phyloP scores from a whole-genome alignment of 768 basidiomycete species.

The Epithele typhae region DNA sequence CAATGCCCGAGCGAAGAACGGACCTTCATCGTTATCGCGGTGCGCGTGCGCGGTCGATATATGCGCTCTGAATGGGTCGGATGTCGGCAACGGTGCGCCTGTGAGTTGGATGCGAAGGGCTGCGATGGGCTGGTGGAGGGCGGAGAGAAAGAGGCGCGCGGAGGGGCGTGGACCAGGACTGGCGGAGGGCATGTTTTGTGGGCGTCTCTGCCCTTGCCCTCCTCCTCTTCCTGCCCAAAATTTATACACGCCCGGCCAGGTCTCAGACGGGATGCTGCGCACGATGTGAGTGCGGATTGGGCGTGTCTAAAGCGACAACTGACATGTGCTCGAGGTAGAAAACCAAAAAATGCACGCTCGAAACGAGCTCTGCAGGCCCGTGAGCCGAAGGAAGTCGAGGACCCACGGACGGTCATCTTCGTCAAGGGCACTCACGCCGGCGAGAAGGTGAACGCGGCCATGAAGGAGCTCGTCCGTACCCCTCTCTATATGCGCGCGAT shows the following conservation, averaged over 20 bases:
- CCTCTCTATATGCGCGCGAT: background rate
- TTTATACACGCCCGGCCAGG: background rate
- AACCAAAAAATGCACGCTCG: constrained; percentile 93
- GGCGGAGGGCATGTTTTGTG: no score
- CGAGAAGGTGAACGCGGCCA: constrained; percentile 70
- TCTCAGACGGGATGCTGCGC: constrained; percentile 19
- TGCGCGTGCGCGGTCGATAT: no score
- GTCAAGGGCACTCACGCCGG: constrained; percentile 86
- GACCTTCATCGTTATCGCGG: no score
- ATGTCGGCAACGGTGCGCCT: no score
- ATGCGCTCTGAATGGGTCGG: no score
- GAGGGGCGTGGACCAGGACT: no score
- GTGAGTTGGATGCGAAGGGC: no score
- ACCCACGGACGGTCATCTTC: constrained; percentile 82
- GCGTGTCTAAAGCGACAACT: background rate
- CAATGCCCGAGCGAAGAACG: no score
- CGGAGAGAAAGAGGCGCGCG: no score
- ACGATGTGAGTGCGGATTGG: constrained; percentile 21
- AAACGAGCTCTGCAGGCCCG: constrained; percentile 87
- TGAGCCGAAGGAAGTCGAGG: constrained; percentile 87
- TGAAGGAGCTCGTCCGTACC: constrained; percentile 81
- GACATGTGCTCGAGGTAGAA: constrained; percentile 40
- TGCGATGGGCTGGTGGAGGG: no score
- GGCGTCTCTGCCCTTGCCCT: constrained; percentile 4
- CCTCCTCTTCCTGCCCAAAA: constrained; percentile 2